These are phyloP conservation scores for Russula foetens DNA, from an alignment of 768 basidiomycete genomes.

Conservation along the genomic window DNA sequence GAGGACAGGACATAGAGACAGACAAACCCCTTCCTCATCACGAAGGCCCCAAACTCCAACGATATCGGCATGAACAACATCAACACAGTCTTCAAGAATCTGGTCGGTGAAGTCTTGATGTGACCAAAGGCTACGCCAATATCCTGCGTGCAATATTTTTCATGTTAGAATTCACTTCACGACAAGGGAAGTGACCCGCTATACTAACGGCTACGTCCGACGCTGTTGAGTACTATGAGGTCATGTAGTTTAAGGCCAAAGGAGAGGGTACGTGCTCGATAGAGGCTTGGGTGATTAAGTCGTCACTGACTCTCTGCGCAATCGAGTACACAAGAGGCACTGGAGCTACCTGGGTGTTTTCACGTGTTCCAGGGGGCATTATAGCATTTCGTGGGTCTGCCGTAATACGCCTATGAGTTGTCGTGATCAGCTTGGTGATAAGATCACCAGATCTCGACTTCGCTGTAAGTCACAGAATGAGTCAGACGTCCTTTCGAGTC, in stretches of 20 bases:
- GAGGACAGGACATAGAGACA: no score
- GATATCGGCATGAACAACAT: not conserved
- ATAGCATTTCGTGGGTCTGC: not conserved
- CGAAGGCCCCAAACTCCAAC: not conserved
- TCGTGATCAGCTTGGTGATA: not conserved
- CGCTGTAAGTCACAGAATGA: not conserved
- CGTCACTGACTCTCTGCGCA: not conserved
- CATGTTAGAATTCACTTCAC: not conserved
- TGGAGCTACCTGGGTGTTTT: not conserved
- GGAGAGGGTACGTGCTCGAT: not conserved
- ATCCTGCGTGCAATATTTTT: not conserved
- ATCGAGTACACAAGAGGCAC: not conserved
- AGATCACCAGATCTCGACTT: not conserved
- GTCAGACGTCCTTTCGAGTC: not conserved
- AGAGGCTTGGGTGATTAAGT: not conserved
- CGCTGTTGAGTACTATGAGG: not conserved
- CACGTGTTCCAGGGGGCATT: not conserved
- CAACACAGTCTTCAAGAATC: not conserved
- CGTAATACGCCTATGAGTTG: not conserved
- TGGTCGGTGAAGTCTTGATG: not conserved
- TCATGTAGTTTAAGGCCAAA: not conserved
- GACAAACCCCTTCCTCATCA: not conserved
- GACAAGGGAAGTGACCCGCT: not conserved
- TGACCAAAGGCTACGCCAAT: conserved; percentile 7
- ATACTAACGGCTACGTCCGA: not conserved